Conservation (phyloP, 129 eudicot species). For the Escallonia rubra region DNA sequence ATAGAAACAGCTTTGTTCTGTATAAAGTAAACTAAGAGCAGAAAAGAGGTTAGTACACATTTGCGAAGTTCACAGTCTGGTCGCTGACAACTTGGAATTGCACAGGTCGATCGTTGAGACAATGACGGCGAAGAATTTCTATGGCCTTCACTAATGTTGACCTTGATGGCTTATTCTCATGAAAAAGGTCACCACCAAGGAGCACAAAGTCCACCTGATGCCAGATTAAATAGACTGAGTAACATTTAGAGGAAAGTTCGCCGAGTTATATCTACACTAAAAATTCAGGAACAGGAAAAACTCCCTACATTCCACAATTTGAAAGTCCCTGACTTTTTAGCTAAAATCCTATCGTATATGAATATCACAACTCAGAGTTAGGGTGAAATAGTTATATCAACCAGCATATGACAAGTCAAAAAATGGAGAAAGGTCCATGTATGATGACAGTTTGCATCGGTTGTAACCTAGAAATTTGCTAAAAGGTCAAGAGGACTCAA, state of each 20-base stretch:
- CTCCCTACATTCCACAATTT: no score
- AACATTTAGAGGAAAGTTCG: neutral
- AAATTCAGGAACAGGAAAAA: no score
- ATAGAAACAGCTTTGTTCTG: neutral
- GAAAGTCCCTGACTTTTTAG: no score
- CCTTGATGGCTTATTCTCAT: conserved; percentile 97
- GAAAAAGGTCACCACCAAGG: conserved; percentile 98
- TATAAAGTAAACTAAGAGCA: neutral
- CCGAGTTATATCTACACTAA: neutral
- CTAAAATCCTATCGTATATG: no score
- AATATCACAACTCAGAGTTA: no score
- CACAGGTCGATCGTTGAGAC: conserved; percentile 87
- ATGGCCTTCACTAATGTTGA: conserved; percentile 87
- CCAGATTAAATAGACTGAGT: conserved; percentile 9
- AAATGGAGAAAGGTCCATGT: no score
- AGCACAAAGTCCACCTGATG: conserved; percentile 85
- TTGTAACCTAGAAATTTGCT: no score
- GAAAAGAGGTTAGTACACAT: conserved; percentile 49
- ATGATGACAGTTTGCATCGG: no score
- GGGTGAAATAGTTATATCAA: no score
- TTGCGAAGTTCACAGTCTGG: conserved; percentile 94
- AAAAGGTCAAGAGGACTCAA: neutral
- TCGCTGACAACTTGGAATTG: conserved; percentile 99
- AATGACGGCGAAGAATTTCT: conserved; percentile 84
- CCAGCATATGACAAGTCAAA: no score